A percentile compares a stretch with the other conserved stretches of the same genome.
phyloP scores from a whole-genome alignment of 2,329 filamentous ascomycete species.

The Ophiosphaerella korrae region DNA sequence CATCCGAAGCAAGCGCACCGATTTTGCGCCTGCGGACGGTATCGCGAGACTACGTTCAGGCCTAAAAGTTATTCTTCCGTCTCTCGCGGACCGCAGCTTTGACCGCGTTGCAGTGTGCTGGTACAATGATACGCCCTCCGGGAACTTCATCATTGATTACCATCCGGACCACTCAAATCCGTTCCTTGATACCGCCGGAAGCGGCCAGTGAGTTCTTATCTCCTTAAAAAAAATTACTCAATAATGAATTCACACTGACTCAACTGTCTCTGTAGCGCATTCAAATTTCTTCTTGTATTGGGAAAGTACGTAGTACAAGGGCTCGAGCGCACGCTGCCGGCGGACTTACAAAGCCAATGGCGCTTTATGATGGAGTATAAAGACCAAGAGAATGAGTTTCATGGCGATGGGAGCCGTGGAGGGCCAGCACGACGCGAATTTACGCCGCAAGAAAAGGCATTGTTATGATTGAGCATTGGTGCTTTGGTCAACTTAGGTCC shows the following conservation, averaged over 20 bases:
- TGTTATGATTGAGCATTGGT: constrained; percentile 1
- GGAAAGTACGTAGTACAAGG: constrained; percentile 14
- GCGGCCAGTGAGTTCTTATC: constrained; percentile 56
- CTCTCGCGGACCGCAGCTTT: constrained; percentile 65
- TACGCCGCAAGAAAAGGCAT: constrained; percentile 5
- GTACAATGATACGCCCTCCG: constrained; percentile 75
- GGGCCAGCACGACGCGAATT: constrained; percentile 14
- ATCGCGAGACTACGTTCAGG: constrained; percentile 7
- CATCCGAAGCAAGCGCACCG: constrained; percentile 46
- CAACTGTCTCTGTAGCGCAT: constrained; percentile 13
- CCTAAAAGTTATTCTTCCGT: constrained; percentile 8
- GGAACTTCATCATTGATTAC: constrained; percentile 73
- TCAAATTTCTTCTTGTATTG: constrained; percentile 28
- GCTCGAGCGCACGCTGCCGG: constrained; percentile 4
- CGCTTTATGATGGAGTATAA: constrained; percentile 11
- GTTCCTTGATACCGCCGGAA: constrained; percentile 67
- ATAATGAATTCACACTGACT: no score
- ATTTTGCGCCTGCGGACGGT: constrained; percentile 20
- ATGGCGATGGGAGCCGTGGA: constrained; percentile 18
- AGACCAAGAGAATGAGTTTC: constrained; percentile 2
- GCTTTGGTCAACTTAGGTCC: no score
- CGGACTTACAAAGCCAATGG: constrained; percentile 11
- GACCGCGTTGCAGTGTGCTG: constrained; percentile 69
- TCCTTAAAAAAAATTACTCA: background rate
- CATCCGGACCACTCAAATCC: constrained; percentile 66